A percentile compares a stretch with the other conserved stretches of the same genome.
These are phyloP conservation scores for Fomitopsis pulvina DNA, from an alignment of 768 basidiomycete genomes.

Conservation along the genomic window DNA sequence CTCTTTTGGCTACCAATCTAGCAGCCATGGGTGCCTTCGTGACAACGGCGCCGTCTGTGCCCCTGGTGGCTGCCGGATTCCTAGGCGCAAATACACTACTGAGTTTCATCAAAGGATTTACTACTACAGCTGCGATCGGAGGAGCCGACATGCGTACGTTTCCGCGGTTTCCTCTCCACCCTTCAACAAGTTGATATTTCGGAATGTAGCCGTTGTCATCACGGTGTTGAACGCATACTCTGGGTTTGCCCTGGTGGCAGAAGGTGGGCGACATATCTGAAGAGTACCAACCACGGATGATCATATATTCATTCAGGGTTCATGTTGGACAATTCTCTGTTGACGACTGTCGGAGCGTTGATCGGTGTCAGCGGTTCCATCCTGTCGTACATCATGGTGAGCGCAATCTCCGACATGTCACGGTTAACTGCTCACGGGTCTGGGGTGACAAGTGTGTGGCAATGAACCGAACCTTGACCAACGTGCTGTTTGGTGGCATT, in stretches of 20 bases:
- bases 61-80: constrained; percentile 72
- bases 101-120: constrained; percentile 82
- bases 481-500: constrained; percentile 88
- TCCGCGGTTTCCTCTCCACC: neutral
- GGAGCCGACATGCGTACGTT: constrained; percentile 89
- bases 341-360: constrained; percentile 79
- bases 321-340: constrained; percentile 82
- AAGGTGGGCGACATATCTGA: constrained; percentile 37
- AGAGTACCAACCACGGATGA: neutral
- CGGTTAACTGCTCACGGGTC: neutral
- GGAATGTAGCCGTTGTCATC: constrained; percentile 69
- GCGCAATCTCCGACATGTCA: constrained; percentile 14
- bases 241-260: constrained; percentile 86
- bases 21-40: constrained; percentile 76
- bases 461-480: constrained; percentile 83
- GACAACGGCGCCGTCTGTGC: constrained; percentile 59
- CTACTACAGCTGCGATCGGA: constrained; percentile 87
- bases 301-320: constrained; percentile 43
- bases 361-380: constrained; percentile 91
- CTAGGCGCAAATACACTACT: constrained; percentile 65
- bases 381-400: constrained; percentile 87
- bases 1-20: constrained; percentile 66
- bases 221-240: constrained; percentile 89
- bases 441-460: constrained; percentile 64
- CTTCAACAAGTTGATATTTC: constrained; percentile 6